Conservation (phyloP, 1,139 yeast species). For the Lodderomyces elongisporus region DNA sequence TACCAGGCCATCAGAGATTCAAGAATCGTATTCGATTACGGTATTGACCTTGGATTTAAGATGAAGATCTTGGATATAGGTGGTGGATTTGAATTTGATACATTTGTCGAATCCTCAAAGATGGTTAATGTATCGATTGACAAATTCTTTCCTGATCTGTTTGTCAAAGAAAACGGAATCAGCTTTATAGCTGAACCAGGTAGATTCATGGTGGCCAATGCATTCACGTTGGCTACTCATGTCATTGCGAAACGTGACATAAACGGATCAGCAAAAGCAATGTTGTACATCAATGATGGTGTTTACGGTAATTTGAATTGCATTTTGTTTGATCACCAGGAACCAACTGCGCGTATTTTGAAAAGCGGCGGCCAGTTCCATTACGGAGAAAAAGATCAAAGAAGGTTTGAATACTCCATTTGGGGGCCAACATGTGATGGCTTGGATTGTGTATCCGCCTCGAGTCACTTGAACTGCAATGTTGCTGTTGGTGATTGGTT, state of each 20-base stretch:
- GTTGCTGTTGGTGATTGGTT: conserved; percentile 90
- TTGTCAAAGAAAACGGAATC: conserved; percentile 29
- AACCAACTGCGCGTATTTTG: conserved; percentile 65
- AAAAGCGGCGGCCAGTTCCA: conserved; percentile 48
- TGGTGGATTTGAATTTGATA: conserved; percentile 78
- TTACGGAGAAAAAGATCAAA: conserved; percentile 18
- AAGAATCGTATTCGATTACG: conserved; percentile 62
- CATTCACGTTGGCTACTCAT: conserved; percentile 80
- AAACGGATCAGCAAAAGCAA: conserved; percentile 25
- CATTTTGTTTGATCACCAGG: conserved; percentile 87
- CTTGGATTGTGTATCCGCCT: conserved; percentile 70
- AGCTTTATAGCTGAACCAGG: conserved; percentile 91
- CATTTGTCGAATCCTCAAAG: conserved; percentile 59
- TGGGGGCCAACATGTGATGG: conserved; percentile 99
- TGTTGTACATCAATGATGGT: conserved; percentile 87
- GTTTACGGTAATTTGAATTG: conserved; percentile 95
- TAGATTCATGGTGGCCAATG: conserved; percentile 78
- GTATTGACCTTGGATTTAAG: conserved; percentile 40
- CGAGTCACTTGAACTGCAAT: conserved; percentile 49
- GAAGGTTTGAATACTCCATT: conserved; percentile 48
- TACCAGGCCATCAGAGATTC: conserved; percentile 72
- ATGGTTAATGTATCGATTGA: conserved; percentile 56
- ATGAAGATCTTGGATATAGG: conserved; percentile 77
- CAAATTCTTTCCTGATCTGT: conserved; percentile 49
- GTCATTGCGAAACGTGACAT: conserved; percentile 74